These are phyloP conservation scores for Logfia minima DNA, from an alignment of 129 eudicot species.

Conservation along the genomic window DNA sequence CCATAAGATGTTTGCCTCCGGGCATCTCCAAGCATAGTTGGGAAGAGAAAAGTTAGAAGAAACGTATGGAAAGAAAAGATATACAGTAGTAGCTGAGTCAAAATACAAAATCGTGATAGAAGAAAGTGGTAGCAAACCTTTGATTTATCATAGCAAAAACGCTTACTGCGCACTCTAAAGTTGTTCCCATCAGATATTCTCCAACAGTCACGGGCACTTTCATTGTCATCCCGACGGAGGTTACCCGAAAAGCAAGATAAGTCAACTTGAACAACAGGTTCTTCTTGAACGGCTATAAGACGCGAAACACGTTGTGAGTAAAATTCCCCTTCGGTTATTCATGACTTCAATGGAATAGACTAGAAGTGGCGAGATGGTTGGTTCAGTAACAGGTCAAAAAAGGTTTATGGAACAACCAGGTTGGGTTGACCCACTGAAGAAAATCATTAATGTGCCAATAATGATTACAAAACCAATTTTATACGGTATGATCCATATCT, in stretches of 20 bases:
- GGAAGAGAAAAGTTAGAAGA: slow-evolving; percentile 26
- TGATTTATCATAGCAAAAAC: slow-evolving; percentile 78
- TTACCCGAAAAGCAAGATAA: slow-evolving; percentile 77
- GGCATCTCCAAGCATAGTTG: slow-evolving; percentile 48
- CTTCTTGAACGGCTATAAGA: slow-evolving; percentile 64
- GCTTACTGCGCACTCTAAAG: slow-evolving; percentile 85
- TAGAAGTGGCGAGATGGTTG: background rate
- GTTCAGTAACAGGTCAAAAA: background rate
- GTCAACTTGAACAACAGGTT: slow-evolving; percentile 61
- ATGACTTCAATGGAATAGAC: background rate
- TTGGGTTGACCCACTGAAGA: background rate
- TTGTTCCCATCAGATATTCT: slow-evolving; percentile 79
- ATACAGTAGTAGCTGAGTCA: background rate
- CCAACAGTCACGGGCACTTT: slow-evolving; percentile 86
- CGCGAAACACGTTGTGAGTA: background rate
- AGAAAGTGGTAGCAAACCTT: slow-evolving; percentile 47
- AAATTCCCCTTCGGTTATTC: background rate
- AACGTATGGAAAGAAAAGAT: background rate
- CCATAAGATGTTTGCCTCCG: slow-evolving; percentile 94
- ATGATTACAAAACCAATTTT: background rate
- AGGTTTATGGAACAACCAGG: background rate
- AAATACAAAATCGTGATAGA: background rate
- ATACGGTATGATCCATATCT: background rate
- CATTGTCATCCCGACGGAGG: slow-evolving; percentile 75
- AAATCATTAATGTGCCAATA: background rate